Percentiles rank a stretch among this genome's conserved stretches.
Conservation (phyloP, 345 rosid species). For the Luvunga scandens region DNA sequence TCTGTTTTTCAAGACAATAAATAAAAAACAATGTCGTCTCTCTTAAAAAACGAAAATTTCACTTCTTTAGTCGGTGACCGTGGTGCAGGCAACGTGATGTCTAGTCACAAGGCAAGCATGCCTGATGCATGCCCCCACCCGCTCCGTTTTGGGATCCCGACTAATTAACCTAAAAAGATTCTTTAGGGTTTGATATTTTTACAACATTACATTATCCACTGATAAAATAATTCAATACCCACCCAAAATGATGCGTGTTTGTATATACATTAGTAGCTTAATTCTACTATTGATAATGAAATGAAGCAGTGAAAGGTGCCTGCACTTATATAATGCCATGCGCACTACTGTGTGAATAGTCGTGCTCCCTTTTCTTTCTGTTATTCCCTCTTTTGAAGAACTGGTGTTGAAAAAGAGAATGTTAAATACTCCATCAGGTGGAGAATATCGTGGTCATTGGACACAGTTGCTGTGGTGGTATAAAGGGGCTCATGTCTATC, state of each 20-base stretch:
- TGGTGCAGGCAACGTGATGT: conserved; percentile 17
- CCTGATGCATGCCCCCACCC: conserved; percentile 7
- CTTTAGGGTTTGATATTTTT: neutral
- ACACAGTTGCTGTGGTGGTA: conserved; percentile 96
- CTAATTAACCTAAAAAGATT: neutral
- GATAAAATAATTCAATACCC: neutral
- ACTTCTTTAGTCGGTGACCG: neutral
- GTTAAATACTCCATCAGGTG: conserved; percentile 44
- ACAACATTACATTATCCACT: neutral
- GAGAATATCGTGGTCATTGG: conserved; percentile 86
- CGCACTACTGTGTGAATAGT: neutral
- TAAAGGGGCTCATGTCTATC: conserved; percentile 85
- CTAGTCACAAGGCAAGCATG: conserved; percentile 15
- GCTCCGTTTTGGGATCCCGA: neutral
- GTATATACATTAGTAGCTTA: too few relatives aligned
- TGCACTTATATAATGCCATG: neutral
- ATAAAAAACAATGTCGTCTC: neutral
- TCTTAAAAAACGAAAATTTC: neutral
- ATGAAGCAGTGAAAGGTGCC: neutral
- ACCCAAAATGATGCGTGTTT: too few relatives aligned
- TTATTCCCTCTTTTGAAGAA: neutral
- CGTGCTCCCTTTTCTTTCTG: neutral
- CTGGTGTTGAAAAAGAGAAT: conserved; percentile 6
- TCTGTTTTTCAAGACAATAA: too few relatives aligned
- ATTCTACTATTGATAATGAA: neutral